phyloP scores from a whole-genome alignment of 495 filamentous ascomycete species.

The Penicillium ucsense region DNA sequence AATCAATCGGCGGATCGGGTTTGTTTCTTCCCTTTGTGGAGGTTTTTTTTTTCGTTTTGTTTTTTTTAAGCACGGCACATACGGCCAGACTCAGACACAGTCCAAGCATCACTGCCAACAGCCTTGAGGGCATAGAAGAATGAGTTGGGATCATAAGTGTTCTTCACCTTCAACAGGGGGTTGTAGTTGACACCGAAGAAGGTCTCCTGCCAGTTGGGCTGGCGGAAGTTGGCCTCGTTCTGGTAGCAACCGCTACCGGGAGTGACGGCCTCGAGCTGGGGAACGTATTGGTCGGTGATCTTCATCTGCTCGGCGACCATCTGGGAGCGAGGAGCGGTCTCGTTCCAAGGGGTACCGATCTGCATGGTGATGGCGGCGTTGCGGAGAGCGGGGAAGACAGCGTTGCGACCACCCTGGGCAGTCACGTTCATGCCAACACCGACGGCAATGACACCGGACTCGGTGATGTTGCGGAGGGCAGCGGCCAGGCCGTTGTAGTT shows the following conservation, averaged over 20 bases:
- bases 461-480: conserved; percentile 27
- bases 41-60: not conserved
- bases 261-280: conserved; percentile 37
- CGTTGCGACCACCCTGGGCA: conserved; percentile 31
- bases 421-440: conserved; percentile 36
- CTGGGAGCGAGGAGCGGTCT: conserved; percentile 33
- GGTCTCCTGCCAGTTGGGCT: conserved; percentile 41
- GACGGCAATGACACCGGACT: conserved; percentile 35
- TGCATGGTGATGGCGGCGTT: conserved; percentile 39
- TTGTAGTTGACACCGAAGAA: conserved; percentile 46
- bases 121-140: conserved; percentile 52
- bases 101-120: conserved; percentile 47
- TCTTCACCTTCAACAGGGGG: conserved; percentile 29
- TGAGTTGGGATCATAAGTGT: conserved; percentile 43
- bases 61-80: conserved; percentile 16
- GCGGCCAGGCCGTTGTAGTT: conserved; percentile 35
- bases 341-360: conserved; percentile 33
- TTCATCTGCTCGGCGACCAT: conserved; percentile 30
- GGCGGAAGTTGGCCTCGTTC: conserved; percentile 40
- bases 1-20: no score
- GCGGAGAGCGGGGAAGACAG: conserved; percentile 48
- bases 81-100: conserved; percentile 16
- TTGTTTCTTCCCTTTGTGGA: no score
- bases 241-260: conserved; percentile 26
- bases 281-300: conserved; percentile 30